phyloP scores from a whole-genome alignment of 371 early-diverging fungal genomes.

The Mortierella sp. region DNA sequence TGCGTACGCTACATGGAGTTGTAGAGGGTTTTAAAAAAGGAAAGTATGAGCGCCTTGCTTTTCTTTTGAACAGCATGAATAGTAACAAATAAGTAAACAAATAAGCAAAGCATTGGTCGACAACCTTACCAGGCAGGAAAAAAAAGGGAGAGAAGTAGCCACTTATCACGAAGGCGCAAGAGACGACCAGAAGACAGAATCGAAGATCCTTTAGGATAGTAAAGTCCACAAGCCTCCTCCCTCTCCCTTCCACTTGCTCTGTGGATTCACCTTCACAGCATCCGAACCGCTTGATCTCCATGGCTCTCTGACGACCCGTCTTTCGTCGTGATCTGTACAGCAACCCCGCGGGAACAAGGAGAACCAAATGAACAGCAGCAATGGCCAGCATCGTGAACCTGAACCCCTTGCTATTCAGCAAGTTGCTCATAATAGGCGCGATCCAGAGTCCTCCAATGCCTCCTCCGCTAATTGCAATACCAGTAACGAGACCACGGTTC shows the following conservation, averaged over 20 bases:
- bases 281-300: constrained; percentile 31
- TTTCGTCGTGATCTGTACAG: constrained; percentile 41
- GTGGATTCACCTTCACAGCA: constrained; percentile 45
- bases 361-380: constrained; percentile 66
- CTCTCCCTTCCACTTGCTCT: constrained; percentile 39
- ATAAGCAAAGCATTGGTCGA: background rate
- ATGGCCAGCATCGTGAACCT: constrained; percentile 74
- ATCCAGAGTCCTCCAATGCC: constrained; percentile 85
- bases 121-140: constrained; percentile 41
- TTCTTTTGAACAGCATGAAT: background rate
- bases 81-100: background rate
- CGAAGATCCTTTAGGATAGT: constrained; percentile 48
- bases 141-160: constrained; percentile 53
- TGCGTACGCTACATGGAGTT: constrained; percentile 56
- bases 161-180: constrained; percentile 38
- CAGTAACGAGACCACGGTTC: constrained; percentile 80
- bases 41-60: background rate
- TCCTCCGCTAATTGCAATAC: constrained; percentile 81
- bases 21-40: background rate
- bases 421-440: constrained; percentile 71
- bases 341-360: constrained; percentile 60
- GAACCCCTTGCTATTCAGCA: constrained; percentile 70
- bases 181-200: constrained; percentile 43
- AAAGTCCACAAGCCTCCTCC: constrained; percentile 57
- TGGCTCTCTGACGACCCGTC: constrained; percentile 28